Conservation (phyloP, 2,329 filamentous ascomycete genomes). For the Colletotrichum liaoningense region DNA sequence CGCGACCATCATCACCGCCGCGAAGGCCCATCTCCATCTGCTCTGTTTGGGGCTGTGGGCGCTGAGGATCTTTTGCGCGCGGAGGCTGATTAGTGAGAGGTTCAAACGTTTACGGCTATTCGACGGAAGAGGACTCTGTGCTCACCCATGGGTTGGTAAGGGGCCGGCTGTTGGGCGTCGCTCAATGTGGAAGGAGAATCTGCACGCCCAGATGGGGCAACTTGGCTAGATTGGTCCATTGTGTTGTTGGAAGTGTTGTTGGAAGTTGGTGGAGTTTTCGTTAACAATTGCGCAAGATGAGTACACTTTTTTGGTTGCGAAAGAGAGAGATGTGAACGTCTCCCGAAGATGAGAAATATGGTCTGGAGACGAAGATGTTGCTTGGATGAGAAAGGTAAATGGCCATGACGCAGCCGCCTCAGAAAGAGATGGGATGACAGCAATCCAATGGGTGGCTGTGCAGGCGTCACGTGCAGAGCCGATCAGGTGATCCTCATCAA, state of each 20-base stretch:
- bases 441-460: background rate
- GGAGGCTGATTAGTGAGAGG: background rate
- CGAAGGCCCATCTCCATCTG: background rate
- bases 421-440: background rate
- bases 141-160: background rate
- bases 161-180: background rate
- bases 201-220: background rate
- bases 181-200: conserved; percentile 3
- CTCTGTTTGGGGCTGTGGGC: background rate
- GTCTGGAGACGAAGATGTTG: background rate
- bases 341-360: background rate
- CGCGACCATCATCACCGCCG: background rate
- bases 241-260: background rate
- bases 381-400: background rate
- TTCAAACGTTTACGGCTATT: background rate
- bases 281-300: background rate
- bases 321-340: background rate
- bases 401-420: background rate
- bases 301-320: background rate
- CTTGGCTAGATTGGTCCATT: background rate
- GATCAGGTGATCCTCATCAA: background rate
- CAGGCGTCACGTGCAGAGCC: background rate
- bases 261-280: background rate
- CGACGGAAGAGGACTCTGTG: background rate
- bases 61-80: background rate